Evolutionary conservation across 2,329 filamentous ascomycete species (phyloP), one percentile per base, ranked within the genome.

Genomic region (Penicillium sp.): DNA sequence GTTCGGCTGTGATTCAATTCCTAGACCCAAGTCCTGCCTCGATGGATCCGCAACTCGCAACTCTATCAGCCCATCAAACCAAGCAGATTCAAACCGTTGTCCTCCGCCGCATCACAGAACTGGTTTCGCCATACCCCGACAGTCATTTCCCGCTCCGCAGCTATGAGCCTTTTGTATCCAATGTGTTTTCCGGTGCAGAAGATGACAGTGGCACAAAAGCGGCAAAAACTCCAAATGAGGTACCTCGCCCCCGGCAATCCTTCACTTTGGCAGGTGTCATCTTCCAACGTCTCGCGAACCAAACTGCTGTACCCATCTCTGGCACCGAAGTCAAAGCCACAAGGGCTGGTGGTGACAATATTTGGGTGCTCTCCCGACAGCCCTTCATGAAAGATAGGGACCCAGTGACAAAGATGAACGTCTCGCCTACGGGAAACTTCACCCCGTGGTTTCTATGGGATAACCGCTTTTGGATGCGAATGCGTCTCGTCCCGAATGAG

Each of bases 391-490:
- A 66, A 8, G 56, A 63, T 24, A 55, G 62, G 11, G 53, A 61
- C 4, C 66, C 71, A 2, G 53, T 59, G 11, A 51, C 61, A 9
- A 45, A 52, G 9, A 18, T 70, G 14, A 49, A 60, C 4, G 36
- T 68, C 21, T 55, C 66, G 1, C n/a, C 44, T 27, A 7, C 18
- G 22, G n/a, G 29, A 29, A 39, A 16, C 39, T 45, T 45, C 9
- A 45, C 41, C 11, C 24, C n/a, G 27, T 27, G 45, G 40, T 27
- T 36, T 16, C 48, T 86, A 14, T 85, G 81, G 74, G 82, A 85
- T 61, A 74, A 77, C 44, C 75, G 83, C 18, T 84, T 75, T 66
- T 86, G 83, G 83, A 72, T 85, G 45, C 75, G 73, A 2, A 51
- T 84, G 10, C 62, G 67, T 27, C 72, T 79, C 16, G 51, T 60